phyloP scores from a whole-genome alignment of 1,284 basidiomycete genomes.

The Ustilago shanxiensis region DNA sequence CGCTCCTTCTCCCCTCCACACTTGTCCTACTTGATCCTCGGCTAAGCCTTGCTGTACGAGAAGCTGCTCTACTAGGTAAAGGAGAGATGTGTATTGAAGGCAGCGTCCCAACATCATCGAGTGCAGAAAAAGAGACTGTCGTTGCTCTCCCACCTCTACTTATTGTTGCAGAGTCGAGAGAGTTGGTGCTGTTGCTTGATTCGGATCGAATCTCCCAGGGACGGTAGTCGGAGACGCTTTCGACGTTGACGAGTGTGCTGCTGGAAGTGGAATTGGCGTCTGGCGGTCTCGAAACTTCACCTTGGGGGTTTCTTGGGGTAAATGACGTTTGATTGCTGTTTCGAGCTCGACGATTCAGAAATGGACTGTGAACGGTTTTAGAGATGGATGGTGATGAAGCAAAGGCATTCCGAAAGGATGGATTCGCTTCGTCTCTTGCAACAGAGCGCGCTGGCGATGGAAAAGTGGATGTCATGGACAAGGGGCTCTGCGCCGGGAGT shows the following conservation, averaged over 20 bases:
- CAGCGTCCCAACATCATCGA: constrained; percentile 37
- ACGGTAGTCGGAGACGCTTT: constrained; percentile 33
- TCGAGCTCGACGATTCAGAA: constrained; percentile 14
- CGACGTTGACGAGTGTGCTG: constrained; percentile 53
- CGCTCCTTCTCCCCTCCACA: constrained; percentile 2
- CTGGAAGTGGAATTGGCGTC: constrained; percentile 53
- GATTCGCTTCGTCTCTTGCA: constrained; percentile 33
- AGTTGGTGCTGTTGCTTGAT: constrained; percentile 15
- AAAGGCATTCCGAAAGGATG: constrained; percentile 36
- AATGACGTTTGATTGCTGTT: not conserved
- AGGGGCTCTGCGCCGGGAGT: not conserved
- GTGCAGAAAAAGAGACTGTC: constrained; percentile 13
- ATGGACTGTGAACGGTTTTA: constrained; percentile 36
- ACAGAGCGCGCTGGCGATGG: constrained; percentile 31
- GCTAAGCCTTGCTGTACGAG: not conserved
- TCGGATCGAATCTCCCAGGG: constrained; percentile 45
- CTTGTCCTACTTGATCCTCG: not conserved
- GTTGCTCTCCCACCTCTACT: constrained; percentile 13
- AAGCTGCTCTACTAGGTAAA: constrained; percentile 2
- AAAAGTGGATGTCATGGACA: constrained; percentile 33
- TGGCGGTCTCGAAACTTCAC: constrained; percentile 9
- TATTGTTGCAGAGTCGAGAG: constrained; percentile 24
- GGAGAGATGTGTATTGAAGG: constrained; percentile 43
- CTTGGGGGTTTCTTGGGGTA: not conserved
- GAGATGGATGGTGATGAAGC: constrained; percentile 29